Evolutionary conservation across 768 basidiomycete species (phyloP).

Genomic region (Psilocybe cubensis): DNA sequence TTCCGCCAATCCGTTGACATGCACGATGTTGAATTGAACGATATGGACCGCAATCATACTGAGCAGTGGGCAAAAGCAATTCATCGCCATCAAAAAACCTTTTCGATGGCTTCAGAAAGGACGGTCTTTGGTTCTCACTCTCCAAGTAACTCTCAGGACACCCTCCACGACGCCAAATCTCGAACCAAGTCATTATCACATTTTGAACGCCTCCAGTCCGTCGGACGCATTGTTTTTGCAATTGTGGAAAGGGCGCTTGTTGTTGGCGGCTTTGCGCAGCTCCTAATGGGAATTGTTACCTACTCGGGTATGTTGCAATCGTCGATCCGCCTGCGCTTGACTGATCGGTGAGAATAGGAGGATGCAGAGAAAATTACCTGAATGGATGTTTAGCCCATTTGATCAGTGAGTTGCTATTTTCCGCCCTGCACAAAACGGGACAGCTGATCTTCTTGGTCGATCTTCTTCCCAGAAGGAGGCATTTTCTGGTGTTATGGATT

Average conservation of each 20-base stretch:
- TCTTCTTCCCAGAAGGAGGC: slow-evolving; percentile 65
- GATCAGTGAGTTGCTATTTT: slow-evolving; percentile 65
- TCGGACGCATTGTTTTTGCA: slow-evolving; percentile 54
- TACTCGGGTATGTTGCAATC: slow-evolving; percentile 61
- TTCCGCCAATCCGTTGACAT: slow-evolving; percentile 34
- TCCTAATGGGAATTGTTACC: slow-evolving; percentile 71
- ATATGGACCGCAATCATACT: slow-evolving; percentile 40
- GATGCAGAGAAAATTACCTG: slow-evolving; percentile 76
- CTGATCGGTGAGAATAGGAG: slow-evolving; percentile 42
- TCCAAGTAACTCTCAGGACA: slow-evolving; percentile 58
- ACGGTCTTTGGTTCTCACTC: slow-evolving; percentile 56
- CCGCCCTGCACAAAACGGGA: not conserved
- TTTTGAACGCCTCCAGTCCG: slow-evolving; percentile 31
- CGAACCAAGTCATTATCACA: slow-evolving; percentile 11
- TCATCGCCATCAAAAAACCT: slow-evolving; percentile 43
- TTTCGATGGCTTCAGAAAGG: slow-evolving; percentile 53
- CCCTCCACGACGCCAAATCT: slow-evolving; percentile 47
- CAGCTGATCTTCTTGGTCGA: slow-evolving; percentile 8
- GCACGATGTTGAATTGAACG: slow-evolving; percentile 26
- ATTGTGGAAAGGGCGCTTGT: slow-evolving; percentile 67
- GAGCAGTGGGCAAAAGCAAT: slow-evolving; percentile 60
- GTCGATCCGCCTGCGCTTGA: not conserved
- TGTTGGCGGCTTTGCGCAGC: slow-evolving; percentile 68
- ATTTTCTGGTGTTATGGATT: slow-evolving; percentile 95
- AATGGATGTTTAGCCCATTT: slow-evolving; percentile 90